Conservation (phyloP, 495 filamentous ascomycete species). For the Aspergillus conjunctus region DNA sequence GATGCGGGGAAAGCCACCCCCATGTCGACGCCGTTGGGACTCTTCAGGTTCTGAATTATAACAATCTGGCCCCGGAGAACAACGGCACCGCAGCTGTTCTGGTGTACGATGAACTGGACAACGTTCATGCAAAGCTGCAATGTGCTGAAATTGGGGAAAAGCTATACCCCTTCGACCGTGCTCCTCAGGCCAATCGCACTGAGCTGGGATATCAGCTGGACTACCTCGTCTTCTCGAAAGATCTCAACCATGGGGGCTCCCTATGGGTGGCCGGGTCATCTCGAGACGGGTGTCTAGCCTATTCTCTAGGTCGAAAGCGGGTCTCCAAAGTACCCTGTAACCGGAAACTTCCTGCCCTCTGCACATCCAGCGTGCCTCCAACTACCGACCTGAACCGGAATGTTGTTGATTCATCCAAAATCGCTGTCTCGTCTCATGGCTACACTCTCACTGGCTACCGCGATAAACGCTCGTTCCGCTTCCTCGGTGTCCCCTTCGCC, state of each 20-base stretch:
- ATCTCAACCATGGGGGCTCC: slow-evolving; percentile 16
- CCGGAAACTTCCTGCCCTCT: slow-evolving; percentile 27
- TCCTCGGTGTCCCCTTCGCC: slow-evolving; percentile 54
- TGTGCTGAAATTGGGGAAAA: slow-evolving; percentile 32
- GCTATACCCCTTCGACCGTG: slow-evolving; percentile 22
- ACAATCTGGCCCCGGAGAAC: slow-evolving; percentile 34
- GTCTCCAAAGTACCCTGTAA: slow-evolving; percentile 19
- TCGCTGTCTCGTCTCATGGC: slow-evolving; percentile 33
- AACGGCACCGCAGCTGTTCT: slow-evolving; percentile 35
- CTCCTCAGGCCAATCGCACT: slow-evolving; percentile 19
- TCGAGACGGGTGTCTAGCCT: slow-evolving; percentile 19
- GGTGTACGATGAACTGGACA: slow-evolving; percentile 20
- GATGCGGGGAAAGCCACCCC: slow-evolving; percentile 10
- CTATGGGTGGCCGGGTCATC: slow-evolving; percentile 25
- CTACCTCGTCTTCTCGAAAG: slow-evolving; percentile 29
- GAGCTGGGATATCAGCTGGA: slow-evolving; percentile 33
- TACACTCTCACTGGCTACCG: slow-evolving; percentile 42
- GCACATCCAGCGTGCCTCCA: slow-evolving; percentile 31
- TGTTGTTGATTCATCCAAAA: slow-evolving; percentile 29
- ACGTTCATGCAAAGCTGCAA: slow-evolving; percentile 17
- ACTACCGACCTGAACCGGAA: slow-evolving; percentile 28
- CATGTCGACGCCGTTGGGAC: slow-evolving; percentile 21
- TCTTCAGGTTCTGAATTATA: slow-evolving; percentile 33
- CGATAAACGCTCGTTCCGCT: slow-evolving; percentile 55
- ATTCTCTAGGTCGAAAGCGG: slow-evolving; percentile 18